These are phyloP conservation scores for Metschnikowia vanudenii DNA, from an alignment of 805 yeast genomes.

Conservation along the genomic window DNA sequence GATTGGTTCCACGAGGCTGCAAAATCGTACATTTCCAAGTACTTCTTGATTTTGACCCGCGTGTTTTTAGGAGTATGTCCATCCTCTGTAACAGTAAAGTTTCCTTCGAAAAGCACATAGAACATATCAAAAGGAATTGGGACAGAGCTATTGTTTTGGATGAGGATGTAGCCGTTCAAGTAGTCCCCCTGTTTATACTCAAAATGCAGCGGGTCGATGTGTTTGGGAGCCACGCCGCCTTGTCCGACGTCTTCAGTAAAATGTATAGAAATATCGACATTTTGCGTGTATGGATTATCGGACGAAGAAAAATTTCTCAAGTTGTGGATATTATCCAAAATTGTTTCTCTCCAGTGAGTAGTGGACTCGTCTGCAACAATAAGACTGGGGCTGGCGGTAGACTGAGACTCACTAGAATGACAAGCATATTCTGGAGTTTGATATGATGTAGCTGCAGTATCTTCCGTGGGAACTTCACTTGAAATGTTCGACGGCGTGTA, in stretches of 20 bases:
- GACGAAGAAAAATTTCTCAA: slow-evolving; percentile 33
- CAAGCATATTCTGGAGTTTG: neutral
- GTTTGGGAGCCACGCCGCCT: slow-evolving; percentile 25
- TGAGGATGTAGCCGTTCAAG: slow-evolving; percentile 52
- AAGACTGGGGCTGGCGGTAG: slow-evolving; percentile 10
- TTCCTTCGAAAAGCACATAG: slow-evolving; percentile 56
- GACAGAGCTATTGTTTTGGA: slow-evolving; percentile 38
- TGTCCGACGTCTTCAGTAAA: slow-evolving; percentile 38
- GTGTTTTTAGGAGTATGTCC: slow-evolving; percentile 15
- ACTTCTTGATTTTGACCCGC: slow-evolving; percentile 27
- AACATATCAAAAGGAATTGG: slow-evolving; percentile 62
- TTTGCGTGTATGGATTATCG: slow-evolving; percentile 26
- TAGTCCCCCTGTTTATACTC: slow-evolving; percentile 70
- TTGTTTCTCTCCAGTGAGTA: slow-evolving; percentile 35
- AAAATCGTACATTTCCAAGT: slow-evolving; percentile 42
- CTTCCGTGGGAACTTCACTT: slow-evolving; percentile 1
- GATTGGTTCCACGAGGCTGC: slow-evolving; percentile 50
- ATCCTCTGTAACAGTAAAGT: slow-evolving; percentile 24
- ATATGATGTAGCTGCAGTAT: slow-evolving; percentile 3
- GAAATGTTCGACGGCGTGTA: slow-evolving; percentile 4
- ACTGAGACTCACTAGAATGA: neutral
- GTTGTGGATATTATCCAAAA: slow-evolving; percentile 37
- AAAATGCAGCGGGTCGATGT: slow-evolving; percentile 28
- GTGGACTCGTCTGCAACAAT: slow-evolving; percentile 37
- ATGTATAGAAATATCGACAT: slow-evolving; percentile 27